These are phyloP conservation scores for Dujonia santamariae DNA, from an alignment of 1,139 yeast genomes.

Conservation along the genomic window DNA sequence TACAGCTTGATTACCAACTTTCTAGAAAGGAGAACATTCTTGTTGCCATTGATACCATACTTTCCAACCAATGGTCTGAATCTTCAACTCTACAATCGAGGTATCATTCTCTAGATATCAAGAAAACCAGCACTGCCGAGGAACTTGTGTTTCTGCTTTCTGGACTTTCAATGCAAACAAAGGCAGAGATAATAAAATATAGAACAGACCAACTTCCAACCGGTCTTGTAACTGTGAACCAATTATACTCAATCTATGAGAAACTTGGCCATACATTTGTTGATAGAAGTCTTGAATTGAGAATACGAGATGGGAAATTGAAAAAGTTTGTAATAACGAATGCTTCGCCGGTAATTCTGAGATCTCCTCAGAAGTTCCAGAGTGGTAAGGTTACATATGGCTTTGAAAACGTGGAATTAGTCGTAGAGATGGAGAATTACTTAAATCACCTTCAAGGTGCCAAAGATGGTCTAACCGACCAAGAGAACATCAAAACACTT, in stretches of 20 bases:
- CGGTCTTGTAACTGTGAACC: conserved; percentile 37
- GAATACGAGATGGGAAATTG: conserved; percentile 30
- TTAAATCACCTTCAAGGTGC: conserved; percentile 7
- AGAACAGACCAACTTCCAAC: conserved; percentile 29
- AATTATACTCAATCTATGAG: conserved; percentile 40
- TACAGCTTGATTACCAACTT: conserved; percentile 40
- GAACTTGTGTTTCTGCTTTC: conserved; percentile 31
- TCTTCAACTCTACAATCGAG: conserved; percentile 23
- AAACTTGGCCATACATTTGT: conserved; percentile 43
- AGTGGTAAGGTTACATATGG: conserved; percentile 42
- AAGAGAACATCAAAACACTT: conserved; percentile 11
- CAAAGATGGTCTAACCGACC: too few relatives aligned
- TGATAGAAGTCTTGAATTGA: conserved; percentile 36
- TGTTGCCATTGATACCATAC: conserved; percentile 32
- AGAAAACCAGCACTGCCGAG: conserved; percentile 17
- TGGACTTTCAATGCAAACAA: conserved; percentile 32
- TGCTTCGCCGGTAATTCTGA: conserved; percentile 45
- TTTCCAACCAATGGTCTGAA: conserved; percentile 41
- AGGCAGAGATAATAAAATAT: conserved; percentile 38
- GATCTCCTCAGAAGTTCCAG: conserved; percentile 29
- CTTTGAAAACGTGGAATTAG: conserved; percentile 41
- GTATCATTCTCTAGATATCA: conserved; percentile 16
- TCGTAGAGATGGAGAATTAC: conserved; percentile 27
- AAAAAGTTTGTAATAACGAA: conserved; percentile 42
- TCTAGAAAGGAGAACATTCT: conserved; percentile 28